These are phyloP conservation scores for Lichtheimia ornata DNA, from an alignment of 371 early-diverging fungal genomes.

Conservation along the genomic window DNA sequence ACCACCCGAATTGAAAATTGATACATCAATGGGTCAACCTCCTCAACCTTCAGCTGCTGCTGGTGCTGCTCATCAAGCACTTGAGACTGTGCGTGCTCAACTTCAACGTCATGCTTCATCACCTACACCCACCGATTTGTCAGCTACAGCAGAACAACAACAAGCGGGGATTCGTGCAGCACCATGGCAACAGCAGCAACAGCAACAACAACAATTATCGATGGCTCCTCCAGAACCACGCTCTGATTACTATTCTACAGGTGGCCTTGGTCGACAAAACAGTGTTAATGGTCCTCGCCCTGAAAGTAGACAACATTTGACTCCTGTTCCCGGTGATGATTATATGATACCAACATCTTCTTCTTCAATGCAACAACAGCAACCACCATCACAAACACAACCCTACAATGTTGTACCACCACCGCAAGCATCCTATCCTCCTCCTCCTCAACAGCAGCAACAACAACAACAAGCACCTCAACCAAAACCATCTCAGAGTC, in stretches of 20 bases:
- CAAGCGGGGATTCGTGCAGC: slow-evolving; percentile 13
- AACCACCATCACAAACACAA: not conserved
- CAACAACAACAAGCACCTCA: slow-evolving; percentile 7
- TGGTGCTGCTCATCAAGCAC: slow-evolving; percentile 6
- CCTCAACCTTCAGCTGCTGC: slow-evolving; percentile 5
- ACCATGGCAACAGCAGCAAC: slow-evolving; percentile 11
- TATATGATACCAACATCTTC: slow-evolving; percentile 2
- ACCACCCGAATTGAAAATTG: not conserved
- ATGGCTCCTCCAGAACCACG: not conserved
- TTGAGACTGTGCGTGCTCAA: slow-evolving; percentile 14
- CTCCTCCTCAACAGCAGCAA: not conserved
- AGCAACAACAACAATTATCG: not conserved
- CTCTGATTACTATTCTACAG: not conserved
- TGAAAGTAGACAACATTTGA: slow-evolving; percentile 1
- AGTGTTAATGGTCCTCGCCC: slow-evolving; percentile 17
- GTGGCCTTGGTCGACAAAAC: slow-evolving; percentile 4
- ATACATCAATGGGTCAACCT: not conserved
- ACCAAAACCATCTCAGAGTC: not conserved
- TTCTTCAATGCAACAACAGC: not conserved
- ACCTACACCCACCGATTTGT: slow-evolving; percentile 2
- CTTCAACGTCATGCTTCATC: slow-evolving; percentile 8
- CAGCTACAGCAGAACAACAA: not conserved
- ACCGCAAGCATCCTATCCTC: no score
- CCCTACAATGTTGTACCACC: no score
- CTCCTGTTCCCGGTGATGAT: slow-evolving; percentile 11